Base-by-base conservation (phyloP, 495 filamentous ascomycete species). In the Neurospora sp. region DNA sequence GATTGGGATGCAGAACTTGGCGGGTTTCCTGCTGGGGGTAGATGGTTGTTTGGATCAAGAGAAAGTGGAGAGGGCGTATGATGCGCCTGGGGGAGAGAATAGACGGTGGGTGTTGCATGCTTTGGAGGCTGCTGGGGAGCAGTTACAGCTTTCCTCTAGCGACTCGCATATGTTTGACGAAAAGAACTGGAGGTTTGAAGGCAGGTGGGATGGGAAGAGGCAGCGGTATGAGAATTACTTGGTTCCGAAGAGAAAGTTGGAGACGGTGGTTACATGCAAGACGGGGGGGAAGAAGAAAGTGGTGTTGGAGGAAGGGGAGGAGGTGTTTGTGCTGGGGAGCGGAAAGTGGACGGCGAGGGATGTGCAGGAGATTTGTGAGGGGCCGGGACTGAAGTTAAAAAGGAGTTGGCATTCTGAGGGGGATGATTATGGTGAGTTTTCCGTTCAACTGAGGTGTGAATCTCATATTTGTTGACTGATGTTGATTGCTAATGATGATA, bases 271-370 rank as follows among this genome's bases (percentile, higher is more conserved):
- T 31, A 59, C 6, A 69, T 37, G 53, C 5, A 16, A 65, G 8
- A n/a, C n/a, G n/a, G 37, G 5, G 10, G 20, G 20, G 46, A 5
- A 20, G 46, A 53, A 53, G 46, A 53, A 53, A 6, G 61, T 75
- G 11, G 10, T 18, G 5, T 7, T 75, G 9, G 70, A 71, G 22
- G 39, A 73, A 38, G 71, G 71, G 4, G 74, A 75, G 27, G 59
- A 72, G 4, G 48, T 75, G 10, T 37, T 20, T 8, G 20, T 73
- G 5, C n/a, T 75, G 16, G 61, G 69, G 4, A 75, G 71, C 39
- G 74, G 74, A 10, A 75, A 75, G 69, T 75, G 74, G 74, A 42
- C 74, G 4, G 41, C 40, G 69, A 37, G 37, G 5, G 71, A 72
- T 16, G 20, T 75, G 4, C 18, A 9, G 16, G 11, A 2, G 2